A percentile compares a stretch with the other conserved stretches of the same genome.
Evolutionary conservation across 164 flowering plant genomes (phyloP).

Genomic region (Cinnamomum micranthum): DNA sequence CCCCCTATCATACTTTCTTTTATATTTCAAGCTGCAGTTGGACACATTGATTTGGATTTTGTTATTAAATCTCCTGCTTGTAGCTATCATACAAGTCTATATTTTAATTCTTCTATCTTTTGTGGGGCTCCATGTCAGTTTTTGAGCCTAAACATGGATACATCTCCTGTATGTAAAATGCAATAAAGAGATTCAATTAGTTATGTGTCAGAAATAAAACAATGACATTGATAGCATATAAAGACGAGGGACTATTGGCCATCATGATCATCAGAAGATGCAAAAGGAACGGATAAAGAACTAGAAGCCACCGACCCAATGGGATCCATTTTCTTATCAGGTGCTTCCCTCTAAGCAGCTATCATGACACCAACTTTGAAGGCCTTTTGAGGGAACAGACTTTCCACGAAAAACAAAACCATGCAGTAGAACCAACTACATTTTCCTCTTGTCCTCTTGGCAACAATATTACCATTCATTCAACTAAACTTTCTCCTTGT

Average conservation of each 20-base stretch:
- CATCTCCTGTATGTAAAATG: not conserved
- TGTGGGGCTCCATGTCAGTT: conserved; percentile 7
- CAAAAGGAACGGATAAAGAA: not conserved
- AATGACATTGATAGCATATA: not conserved
- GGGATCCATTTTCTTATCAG: not conserved
- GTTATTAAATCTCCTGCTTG: not conserved
- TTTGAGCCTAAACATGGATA: not conserved
- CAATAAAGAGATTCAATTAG: not conserved
- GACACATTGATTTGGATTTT: not conserved
- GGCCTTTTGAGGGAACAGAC: not conserved
- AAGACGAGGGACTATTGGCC: not conserved
- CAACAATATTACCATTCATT: not conserved
- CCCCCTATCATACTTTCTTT: not conserved
- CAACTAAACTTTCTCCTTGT: not conserved
- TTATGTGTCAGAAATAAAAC: not conserved
- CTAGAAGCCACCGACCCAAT: not conserved
- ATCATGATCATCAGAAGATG: not conserved
- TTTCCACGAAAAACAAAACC: not conserved
- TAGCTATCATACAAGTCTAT: not conserved
- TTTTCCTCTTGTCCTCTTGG: not conserved
- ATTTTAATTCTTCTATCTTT: not conserved
- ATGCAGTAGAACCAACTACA: not conserved
- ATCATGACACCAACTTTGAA: not conserved
- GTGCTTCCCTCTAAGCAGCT: not conserved
- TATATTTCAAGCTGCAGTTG: too few relatives aligned